Evolutionary conservation across 2,329 filamentous ascomycete species (phyloP), one percentile per base, ranked within the genome.

Genomic region (Hypoxylon sp.): DNA sequence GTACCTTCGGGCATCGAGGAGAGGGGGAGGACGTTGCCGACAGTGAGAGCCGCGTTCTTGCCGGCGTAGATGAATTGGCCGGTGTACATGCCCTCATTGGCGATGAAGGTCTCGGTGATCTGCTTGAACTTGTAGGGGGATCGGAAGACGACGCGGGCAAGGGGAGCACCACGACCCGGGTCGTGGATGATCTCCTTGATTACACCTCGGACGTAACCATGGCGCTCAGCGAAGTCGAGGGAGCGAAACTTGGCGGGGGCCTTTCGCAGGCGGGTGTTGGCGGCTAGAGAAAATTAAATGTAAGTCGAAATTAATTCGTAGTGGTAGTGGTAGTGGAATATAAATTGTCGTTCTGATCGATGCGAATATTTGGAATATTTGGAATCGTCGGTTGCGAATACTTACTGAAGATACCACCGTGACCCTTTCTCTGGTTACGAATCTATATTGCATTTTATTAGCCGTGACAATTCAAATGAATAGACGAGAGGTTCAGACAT

Each of bases 31-130:
- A 99, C 86, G 90, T 99, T 99, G 85, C 96, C 96, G 84, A 99
- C 91, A 80, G 93, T 98, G 81, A 99, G 90, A 76, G 91, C 88
- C 80, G 96, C 96, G 87, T 97, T 96, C 93, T 99, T 99, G 83
- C 96, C 96, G 82, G 95, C 96, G 87, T 99, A 99, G 91, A 99
- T 94, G 90, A 99, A 99, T 86, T 99, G 96, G 83, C 96, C 96
- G 76, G 96, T 98, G 93, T 98, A 99, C 94, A 98, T 98, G 88
- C 96, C 96, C 89, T 98, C 96, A 87, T 98, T 99, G 86, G 96
- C 96, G 82, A 99, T 99, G 91, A 99, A 98, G 78, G 96, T 99
- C 91, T 99, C 94, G 84, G 92, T 95, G 83, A 94, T 87, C 83
- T 94, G 91, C 91, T 97, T 97, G 92, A 93, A 98, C 85, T 91